phyloP scores from a whole-genome alignment of 2,329 filamentous ascomycete species.

The Aspergillus sp. region DNA sequence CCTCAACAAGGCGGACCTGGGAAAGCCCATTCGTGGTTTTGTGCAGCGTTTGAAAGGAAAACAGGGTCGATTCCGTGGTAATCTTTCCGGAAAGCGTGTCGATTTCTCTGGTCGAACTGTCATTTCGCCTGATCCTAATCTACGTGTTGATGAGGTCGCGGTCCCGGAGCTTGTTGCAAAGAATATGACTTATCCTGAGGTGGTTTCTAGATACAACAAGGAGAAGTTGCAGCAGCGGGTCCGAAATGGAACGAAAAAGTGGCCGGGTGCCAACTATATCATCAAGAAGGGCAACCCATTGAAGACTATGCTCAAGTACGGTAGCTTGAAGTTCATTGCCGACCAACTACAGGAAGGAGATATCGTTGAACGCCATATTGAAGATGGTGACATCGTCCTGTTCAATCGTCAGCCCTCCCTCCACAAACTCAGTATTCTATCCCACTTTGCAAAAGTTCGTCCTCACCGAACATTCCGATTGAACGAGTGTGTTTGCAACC shows the following conservation, averaged over 20 bases:
- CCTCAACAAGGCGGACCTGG: constrained; percentile 81
- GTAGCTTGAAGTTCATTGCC: constrained; percentile 69
- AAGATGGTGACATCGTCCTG: constrained; percentile 92
- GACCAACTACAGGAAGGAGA: constrained; percentile 77
- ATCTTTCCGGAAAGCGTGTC: constrained; percentile 95
- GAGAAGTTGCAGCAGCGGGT: constrained; percentile 75
- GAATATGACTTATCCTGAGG: constrained; percentile 93
- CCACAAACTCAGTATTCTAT: constrained; percentile 98
- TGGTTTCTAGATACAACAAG: constrained; percentile 80
- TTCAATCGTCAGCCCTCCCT: constrained; percentile 98
- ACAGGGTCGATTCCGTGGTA: constrained; percentile 94
- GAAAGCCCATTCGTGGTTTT: constrained; percentile 88
- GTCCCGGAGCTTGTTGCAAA: constrained; percentile 90
- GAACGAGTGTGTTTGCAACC: constrained; percentile 97
- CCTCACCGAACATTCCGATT: constrained; percentile 95
- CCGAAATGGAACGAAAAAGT: constrained; percentile 70
- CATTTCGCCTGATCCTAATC: constrained; percentile 94
- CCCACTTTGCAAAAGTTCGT: constrained; percentile 87
- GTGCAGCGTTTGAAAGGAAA: constrained; percentile 96
- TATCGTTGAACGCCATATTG: constrained; percentile 88
- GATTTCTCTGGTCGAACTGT: constrained; percentile 97
- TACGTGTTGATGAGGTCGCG: constrained; percentile 90
- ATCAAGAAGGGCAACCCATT: constrained; percentile 69
- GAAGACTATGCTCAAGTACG: constrained; percentile 74
- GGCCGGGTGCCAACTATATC: constrained; percentile 85